Conservation (phyloP, 1,284 basidiomycete genomes). For the Ceratobasidium papillatum region DNA sequence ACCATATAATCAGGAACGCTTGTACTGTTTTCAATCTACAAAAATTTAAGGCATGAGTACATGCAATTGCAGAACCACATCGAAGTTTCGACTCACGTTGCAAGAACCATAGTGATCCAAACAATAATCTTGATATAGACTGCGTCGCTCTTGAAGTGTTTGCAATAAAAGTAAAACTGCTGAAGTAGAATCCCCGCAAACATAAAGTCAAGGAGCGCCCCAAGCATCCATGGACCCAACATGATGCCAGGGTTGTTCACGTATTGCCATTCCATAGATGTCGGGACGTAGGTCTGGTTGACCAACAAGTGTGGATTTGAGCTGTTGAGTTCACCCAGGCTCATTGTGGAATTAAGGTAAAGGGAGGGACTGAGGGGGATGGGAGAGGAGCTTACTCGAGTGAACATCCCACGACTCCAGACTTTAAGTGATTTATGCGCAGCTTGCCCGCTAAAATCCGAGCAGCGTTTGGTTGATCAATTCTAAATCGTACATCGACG, state of each 20-base stretch:
- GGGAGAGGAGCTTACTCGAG: not conserved
- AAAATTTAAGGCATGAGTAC: not conserved
- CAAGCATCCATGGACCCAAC: slow-evolving; percentile 8
- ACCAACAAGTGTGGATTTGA: slow-evolving; percentile 14
- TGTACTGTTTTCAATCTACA: slow-evolving; percentile 11
- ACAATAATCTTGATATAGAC: not conserved
- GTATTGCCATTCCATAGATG: slow-evolving; percentile 18
- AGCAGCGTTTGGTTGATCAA: no score
- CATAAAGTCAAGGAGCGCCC: slow-evolving; percentile 17
- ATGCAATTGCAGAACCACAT: not conserved
- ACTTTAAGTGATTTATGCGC: not conserved
- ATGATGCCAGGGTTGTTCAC: slow-evolving; percentile 14
- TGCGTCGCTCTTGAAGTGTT: not conserved
- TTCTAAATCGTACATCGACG: no score
- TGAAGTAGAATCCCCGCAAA: slow-evolving; percentile 20
- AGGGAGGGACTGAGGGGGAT: not conserved
- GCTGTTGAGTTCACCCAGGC: slow-evolving; percentile 6
- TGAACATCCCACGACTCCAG: not conserved
- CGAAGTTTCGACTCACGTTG: not conserved
- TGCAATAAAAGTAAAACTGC: slow-evolving; percentile 16
- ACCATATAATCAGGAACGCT: slow-evolving; percentile 20
- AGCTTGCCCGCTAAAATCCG: no score
- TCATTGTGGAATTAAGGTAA: not conserved
- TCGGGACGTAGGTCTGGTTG: slow-evolving; percentile 20
- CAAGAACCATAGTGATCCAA: not conserved